These are phyloP conservation scores for Stemphylium beticola DNA, from an alignment of 2,329 filamentous ascomycete species.

Conservation along the genomic window DNA sequence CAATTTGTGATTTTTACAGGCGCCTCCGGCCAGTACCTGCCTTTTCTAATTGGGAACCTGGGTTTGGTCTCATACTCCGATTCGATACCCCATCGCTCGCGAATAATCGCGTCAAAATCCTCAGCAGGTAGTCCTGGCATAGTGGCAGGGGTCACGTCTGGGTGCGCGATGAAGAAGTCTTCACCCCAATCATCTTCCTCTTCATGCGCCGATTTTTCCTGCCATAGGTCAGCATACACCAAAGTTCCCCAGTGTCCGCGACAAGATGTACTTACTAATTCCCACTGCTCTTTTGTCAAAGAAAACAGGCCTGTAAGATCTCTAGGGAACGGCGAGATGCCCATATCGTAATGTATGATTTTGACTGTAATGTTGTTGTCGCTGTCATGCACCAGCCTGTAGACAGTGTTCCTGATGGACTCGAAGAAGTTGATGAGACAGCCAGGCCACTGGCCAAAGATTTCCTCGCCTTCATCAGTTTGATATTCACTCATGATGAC, in stretches of 20 bases:
- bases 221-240: not conserved
- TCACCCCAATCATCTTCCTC: not conserved
- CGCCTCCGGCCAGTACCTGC: constrained; percentile 16
- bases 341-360: constrained; percentile 28
- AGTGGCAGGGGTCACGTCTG: no score
- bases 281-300: constrained; percentile 28
- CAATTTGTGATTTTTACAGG: no score
- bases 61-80: not conserved
- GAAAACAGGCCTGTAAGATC: constrained; percentile 21
- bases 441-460: not conserved
- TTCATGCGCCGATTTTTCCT: constrained; percentile 10
- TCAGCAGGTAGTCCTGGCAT: not conserved
- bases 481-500: constrained; percentile 22
- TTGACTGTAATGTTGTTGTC: constrained; percentile 14
- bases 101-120: constrained; percentile 1
- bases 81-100: constrained; percentile 19
- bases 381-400: constrained; percentile 25
- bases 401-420: constrained; percentile 23
- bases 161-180: not conserved
- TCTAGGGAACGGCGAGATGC: constrained; percentile 21
- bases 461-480: no score
- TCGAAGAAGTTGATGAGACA: constrained; percentile 24
- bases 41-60: constrained; percentile 6
- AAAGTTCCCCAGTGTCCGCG: not conserved
- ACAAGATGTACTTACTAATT: constrained; percentile 17